These are phyloP conservation scores for Barnettozyma populi DNA, from an alignment of 805 yeast species.

Conservation along the genomic window DNA sequence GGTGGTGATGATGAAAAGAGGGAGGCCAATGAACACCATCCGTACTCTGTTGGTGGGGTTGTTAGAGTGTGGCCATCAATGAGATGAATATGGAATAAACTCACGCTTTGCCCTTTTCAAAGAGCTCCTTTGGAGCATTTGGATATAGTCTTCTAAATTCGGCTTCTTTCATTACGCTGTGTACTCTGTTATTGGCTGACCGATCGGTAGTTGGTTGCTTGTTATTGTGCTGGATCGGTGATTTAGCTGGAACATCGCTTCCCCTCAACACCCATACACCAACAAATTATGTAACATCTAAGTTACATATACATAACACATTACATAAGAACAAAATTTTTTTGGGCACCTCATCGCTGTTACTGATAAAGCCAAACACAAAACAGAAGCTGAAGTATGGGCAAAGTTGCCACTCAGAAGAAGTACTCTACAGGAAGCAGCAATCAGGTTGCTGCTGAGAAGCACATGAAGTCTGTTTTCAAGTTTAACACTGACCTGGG, in stretches of 20 bases:
- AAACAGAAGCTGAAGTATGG: conserved; percentile 11
- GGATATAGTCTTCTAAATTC: conserved; percentile 21
- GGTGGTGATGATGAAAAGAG: conserved; percentile 19
- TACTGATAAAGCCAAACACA: background rate
- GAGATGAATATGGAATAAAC: background rate
- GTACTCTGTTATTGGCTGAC: too few species aligned
- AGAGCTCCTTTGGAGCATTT: conserved; percentile 18
- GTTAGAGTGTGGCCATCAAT: background rate
- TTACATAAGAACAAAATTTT: background rate
- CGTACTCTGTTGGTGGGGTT: conserved; percentile 11
- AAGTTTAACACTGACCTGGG: conserved; percentile 96
- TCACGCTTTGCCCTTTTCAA: conserved; percentile 19
- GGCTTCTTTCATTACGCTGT: conserved; percentile 14
- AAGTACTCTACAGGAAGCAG: conserved; percentile 45
- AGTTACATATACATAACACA: background rate
- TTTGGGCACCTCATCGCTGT: conserved; percentile 7
- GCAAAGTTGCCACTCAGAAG: conserved; percentile 47
- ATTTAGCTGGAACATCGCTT: too few species aligned
- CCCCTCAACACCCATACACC: background rate
- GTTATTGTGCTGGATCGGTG: too few species aligned
- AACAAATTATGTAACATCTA: background rate
- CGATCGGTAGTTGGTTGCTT: too few species aligned
- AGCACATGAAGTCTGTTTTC: conserved; percentile 77
- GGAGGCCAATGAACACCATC: conserved; percentile 21
- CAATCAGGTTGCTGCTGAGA: conserved; percentile 61